These are phyloP conservation scores for Monosporascus sp. DNA, from an alignment of 2,329 filamentous ascomycete genomes.

Conservation along the genomic window DNA sequence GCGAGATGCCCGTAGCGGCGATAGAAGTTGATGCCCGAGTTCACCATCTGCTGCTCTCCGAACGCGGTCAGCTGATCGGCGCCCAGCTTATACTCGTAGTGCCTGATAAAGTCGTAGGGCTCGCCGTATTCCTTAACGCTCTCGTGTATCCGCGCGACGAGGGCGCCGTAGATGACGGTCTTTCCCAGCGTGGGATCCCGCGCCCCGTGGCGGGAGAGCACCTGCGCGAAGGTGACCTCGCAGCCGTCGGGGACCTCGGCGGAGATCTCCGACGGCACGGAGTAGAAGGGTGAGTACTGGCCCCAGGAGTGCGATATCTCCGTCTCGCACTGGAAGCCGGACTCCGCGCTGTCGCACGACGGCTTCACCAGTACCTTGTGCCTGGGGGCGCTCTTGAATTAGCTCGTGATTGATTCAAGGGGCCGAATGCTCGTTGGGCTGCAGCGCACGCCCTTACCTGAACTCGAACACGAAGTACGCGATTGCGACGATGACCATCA, in stretches of 20 bases:
- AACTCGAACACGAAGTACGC: conserved; percentile 15
- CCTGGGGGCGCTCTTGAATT: conserved; percentile 1
- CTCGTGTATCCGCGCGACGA: conserved; percentile 62
- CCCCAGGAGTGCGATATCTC: conserved; percentile 70
- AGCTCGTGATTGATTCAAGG: background rate
- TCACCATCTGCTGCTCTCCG: conserved; percentile 64
- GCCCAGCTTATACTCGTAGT: conserved; percentile 68
- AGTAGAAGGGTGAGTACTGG: conserved; percentile 82
- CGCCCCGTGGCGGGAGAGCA: conserved; percentile 80
- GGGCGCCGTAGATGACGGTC: conserved; percentile 55
- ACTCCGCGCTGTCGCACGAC: conserved; percentile 46
- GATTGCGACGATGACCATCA: conserved; percentile 15
- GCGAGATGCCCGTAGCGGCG: conserved; percentile 64
- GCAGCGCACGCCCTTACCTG: conserved; percentile 6
- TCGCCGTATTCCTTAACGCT: conserved; percentile 51
- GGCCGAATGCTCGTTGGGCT: background rate
- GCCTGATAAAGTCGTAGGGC: conserved; percentile 64
- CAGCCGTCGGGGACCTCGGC: conserved; percentile 61
- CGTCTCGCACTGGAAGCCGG: conserved; percentile 60
- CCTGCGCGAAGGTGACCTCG: conserved; percentile 70
- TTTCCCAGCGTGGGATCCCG: conserved; percentile 73
- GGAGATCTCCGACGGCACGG: conserved; percentile 63
- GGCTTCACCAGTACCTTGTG: conserved; percentile 24
- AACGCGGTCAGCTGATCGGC: conserved; percentile 64
- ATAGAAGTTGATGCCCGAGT: conserved; percentile 74